Base-by-base conservation (phyloP, 1,139 yeast genomes). In the Saccharomyces hybrid region DNA sequence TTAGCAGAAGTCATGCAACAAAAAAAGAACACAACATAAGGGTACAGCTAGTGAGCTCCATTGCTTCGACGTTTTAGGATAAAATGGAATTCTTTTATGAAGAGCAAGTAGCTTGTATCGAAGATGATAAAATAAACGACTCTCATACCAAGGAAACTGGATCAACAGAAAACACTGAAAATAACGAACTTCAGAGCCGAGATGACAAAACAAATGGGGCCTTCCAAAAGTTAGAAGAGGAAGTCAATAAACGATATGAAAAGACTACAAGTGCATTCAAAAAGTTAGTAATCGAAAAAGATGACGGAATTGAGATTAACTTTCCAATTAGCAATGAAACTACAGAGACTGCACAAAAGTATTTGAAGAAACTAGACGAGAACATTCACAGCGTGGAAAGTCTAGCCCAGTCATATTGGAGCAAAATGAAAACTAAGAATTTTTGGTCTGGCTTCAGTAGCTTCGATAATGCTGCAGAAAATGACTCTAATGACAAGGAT, bases 161-260 rank as follows among this genome's bases (percentile, higher is more conserved):
- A 38, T n/a, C 51, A 31, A 34, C 26, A 9, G 47, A 25, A 49
- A 48, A 4, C 27, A 47, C 13, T 46, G 44, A 32, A 26, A 29
- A 31, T 13, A 27, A 27, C 5, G 26, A 19, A 28, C 6, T 19
- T 19, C 44, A 38, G 25, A 19, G 44, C 13, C 44, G 44, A 25
- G 44, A 38, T 19, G 52, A 29, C 42, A 29, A 29, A 8, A 46
- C 47, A 23, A 69, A 70, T 49, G 70, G 72, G 52, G 71, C 71
- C 2, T 69, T 75, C 54, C 67, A 69, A 34, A 65, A 64, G 51
- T 54, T 73, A 4, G 75, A 71, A 52, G 63, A 63, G 44, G 68
- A 64, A 44, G 65, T 72, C 9, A 62, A 55, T 34, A 52, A 56
- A 23, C 64, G 58, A 19, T 64, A 65, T 49, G 65, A 65, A 13